These are phyloP conservation scores for Colletotrichum brevisporum DNA, from an alignment of 2,329 filamentous ascomycete genomes.

Conservation along the genomic window DNA sequence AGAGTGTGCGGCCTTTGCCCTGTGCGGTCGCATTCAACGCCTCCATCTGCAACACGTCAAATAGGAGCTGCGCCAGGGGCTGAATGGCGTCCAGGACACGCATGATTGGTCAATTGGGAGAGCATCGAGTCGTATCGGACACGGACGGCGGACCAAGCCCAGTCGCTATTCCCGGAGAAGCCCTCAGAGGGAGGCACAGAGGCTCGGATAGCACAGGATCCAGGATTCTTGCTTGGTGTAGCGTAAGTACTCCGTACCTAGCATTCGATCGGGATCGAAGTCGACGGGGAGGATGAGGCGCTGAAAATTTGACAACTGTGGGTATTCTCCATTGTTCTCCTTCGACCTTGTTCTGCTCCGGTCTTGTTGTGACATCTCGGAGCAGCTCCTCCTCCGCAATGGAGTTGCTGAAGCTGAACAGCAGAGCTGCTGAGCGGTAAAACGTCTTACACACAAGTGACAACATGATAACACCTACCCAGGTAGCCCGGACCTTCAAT, in stretches of 20 bases:
- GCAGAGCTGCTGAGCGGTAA: constrained; percentile 19
- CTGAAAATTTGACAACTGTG: background rate
- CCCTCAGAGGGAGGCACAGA: background rate
- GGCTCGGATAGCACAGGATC: background rate
- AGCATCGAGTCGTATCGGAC: background rate
- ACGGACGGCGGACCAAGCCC: constrained; percentile 1
- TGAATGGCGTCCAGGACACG: constrained; percentile 6
- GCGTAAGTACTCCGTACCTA: too few species aligned
- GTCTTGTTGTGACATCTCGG: background rate
- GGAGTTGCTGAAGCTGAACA: background rate
- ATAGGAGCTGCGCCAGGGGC: constrained; percentile 11
- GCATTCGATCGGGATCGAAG: background rate
- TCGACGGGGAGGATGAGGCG: background rate
- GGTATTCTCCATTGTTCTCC: background rate
- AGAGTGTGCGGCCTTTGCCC: background rate
- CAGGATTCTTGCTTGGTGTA: too few species aligned
- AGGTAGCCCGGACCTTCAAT: background rate
- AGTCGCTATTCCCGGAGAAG: background rate
- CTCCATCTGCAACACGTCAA: constrained; percentile 20
- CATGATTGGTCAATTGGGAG: constrained; percentile 27
- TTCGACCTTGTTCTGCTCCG: background rate
- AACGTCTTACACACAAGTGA: background rate
- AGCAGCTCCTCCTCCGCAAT: background rate
- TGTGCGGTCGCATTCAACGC: constrained; percentile 23
- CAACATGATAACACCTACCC: too few species aligned